Evolutionary conservation across 208 protist species (phyloP).

Genomic region (Entamoeba dispar): DNA sequence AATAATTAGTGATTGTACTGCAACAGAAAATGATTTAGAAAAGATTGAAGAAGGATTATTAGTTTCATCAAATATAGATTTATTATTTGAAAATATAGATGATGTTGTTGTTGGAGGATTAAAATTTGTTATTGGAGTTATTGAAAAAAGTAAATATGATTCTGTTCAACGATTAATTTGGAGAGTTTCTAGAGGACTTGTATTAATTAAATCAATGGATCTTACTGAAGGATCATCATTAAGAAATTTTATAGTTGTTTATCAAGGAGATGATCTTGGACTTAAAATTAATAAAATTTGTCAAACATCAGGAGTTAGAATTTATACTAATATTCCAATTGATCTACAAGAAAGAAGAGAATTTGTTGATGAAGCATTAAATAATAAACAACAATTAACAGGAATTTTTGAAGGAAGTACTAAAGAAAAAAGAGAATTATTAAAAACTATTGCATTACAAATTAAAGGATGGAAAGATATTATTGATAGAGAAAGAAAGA

Average conservation of each 20-base stretch:
- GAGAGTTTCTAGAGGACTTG: not conserved
- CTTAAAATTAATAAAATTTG: not conserved
- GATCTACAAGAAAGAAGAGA: not conserved
- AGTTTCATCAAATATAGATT: not conserved
- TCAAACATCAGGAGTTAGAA: not conserved
- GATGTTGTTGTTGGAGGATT: not conserved
- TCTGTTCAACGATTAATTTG: not conserved
- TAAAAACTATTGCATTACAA: not conserved
- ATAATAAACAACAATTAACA: not conserved
- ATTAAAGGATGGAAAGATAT: not conserved
- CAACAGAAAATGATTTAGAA: not conserved
- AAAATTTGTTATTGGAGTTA: not conserved
- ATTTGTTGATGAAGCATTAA: not conserved
- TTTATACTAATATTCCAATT: not conserved
- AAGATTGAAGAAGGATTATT: not conserved
- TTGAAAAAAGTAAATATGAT: not conserved
- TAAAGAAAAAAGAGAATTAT: not conserved
- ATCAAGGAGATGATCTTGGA: not conserved
- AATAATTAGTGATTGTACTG: not conserved
- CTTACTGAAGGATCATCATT: not conserved
- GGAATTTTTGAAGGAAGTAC: not conserved
- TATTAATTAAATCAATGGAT: not conserved
- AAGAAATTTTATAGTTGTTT: not conserved
- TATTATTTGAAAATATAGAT: not conserved
- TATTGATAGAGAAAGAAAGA: not conserved